Base-by-base conservation (phyloP, 164 flowering plant species). In the Pachysandra terminalis region DNA sequence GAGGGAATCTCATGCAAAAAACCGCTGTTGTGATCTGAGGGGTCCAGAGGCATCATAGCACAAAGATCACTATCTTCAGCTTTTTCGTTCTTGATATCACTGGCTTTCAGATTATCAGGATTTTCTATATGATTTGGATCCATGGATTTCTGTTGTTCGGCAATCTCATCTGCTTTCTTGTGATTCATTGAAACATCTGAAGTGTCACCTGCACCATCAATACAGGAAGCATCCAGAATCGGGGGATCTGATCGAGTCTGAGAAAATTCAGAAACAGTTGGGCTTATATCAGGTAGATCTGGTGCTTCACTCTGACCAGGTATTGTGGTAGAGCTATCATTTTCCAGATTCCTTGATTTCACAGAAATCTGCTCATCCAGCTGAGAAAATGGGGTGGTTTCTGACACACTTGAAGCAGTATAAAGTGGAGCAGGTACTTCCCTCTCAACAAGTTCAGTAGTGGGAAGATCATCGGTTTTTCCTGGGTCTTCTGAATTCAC, bases 21-120 rank as follows among this genome's bases (percentile, higher is more conserved):
- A 32, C 37, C 37, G 7, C 37, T 32, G 37, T 3, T 32, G 37
- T 3, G 37, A 32, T 32, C 5, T 32, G 37, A 32, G 37, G 37
- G 7, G 37, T 32, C 37, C 37, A 32, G 7, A 32, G 7, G 37
- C 37, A 32, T 7, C 37, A 32, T 7, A 32, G 37, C 3, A 32
- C 37, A 3, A 32, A 7, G 37, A 27, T 58, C 69, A 63, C 17
- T 25, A 66, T 53, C 62, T 25, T 19, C 27, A 15, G 59, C 59
- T 16, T 35, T 57, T 27, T 19, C 56, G 25, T 6, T 56, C 54
- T 58, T 59, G 60, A 48, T 32, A 55, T 67, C 66, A 59, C 61
- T 24, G 57, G 58, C 58, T 67, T 69, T 64, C 7, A 23, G 48
- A 62, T 60, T 22, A 54, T 77, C 73, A 24, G 35, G 35, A 66